Evolutionary conservation across 345 rosid species (phyloP), one percentile per base, ranked within the genome.

Genomic region (Linum lewisii): DNA sequence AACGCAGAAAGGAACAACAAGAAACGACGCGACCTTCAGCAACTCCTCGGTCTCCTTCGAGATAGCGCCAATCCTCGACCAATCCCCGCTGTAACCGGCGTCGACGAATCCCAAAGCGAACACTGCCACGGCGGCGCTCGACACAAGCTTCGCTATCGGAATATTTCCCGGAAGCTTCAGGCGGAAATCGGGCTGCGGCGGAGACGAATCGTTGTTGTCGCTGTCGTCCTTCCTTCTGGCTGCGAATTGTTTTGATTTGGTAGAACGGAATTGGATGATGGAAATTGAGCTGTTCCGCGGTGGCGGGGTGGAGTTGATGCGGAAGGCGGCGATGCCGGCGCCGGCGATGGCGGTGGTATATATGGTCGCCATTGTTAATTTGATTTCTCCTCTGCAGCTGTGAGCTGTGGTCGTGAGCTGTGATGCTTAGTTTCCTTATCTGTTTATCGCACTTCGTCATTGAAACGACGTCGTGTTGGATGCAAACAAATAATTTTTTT

Each of bases 41-140:
- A 84, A 19, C 9, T 81, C 81, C 67, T 91, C 98, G 25, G 62
- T 75, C 57, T 84, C 95, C 73, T 66, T 74, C 1, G 95, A 77
- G 54, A 91, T 78, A n/a, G 65, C 92, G 29, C 96, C 95, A 34
- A 91, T 88, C 67, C 98, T 86, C 26, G 96, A 85, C 98, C 98
- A 88, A 45, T 91, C 96, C 60, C 98, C 96, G 64, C 96, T 88
- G 36, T 78, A 88, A 93, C 96, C 96, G 2, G 96, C 88, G 73
- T 92, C 95, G 10, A 92, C 58, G 64, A 86, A 83, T 23, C 96
- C 95, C 22, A 92, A 66, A 20, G 87, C 84, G 9, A 81, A 66
- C 49, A 84, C 63, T 11, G 76, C 75, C 42, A 80, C 50, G 8
- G 69, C 79, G 63, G 96, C 75, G 45, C 51, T 64, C 26, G 80